phyloP scores from a whole-genome alignment of 768 basidiomycete species.

The Termitomyces sp. region DNA sequence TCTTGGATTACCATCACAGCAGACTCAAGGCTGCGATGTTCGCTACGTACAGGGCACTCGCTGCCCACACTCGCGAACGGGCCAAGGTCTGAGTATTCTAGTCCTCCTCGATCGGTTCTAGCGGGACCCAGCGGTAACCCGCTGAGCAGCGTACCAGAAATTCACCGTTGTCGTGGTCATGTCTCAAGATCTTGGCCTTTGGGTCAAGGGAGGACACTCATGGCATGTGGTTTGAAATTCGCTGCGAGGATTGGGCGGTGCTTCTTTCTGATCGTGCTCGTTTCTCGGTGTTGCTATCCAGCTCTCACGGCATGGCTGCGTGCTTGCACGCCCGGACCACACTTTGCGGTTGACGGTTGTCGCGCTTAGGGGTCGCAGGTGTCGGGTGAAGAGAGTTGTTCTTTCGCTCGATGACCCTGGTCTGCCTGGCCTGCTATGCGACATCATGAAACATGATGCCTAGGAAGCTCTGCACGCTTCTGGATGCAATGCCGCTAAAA shows the following conservation, averaged over 20 bases:
- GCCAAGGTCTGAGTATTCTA: slow-evolving; percentile 79
- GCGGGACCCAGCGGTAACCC: slow-evolving; percentile 55
- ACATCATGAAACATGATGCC: not conserved
- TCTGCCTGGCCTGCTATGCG: not conserved
- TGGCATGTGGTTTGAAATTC: slow-evolving; percentile 45
- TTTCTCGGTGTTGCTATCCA: slow-evolving; percentile 1
- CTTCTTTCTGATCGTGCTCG: not conserved
- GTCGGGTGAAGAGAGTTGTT: not conserved
- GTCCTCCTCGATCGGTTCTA: slow-evolving; percentile 61
- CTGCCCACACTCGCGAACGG: slow-evolving; percentile 54
- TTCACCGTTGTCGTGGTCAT: slow-evolving; percentile 25
- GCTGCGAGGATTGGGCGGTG: slow-evolving; percentile 52
- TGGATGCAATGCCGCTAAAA: not conserved
- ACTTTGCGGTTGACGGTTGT: not conserved
- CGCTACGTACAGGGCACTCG: slow-evolving; percentile 47
- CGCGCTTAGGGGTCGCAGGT: not conserved
- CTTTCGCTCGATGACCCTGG: not conserved
- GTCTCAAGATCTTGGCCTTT: slow-evolving; percentile 39
- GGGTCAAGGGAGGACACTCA: slow-evolving; percentile 31
- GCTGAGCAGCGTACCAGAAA: slow-evolving; percentile 71
- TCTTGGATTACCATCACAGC: slow-evolving; percentile 20
- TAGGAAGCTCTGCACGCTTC: not conserved
- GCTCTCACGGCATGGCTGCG: slow-evolving; percentile 14
- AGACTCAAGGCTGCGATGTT: slow-evolving; percentile 66
- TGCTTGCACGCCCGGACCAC: slow-evolving; percentile 12